These are phyloP conservation scores for Hypoxylon fragiforme DNA, from an alignment of 495 filamentous ascomycete genomes.

Conservation along the genomic window DNA sequence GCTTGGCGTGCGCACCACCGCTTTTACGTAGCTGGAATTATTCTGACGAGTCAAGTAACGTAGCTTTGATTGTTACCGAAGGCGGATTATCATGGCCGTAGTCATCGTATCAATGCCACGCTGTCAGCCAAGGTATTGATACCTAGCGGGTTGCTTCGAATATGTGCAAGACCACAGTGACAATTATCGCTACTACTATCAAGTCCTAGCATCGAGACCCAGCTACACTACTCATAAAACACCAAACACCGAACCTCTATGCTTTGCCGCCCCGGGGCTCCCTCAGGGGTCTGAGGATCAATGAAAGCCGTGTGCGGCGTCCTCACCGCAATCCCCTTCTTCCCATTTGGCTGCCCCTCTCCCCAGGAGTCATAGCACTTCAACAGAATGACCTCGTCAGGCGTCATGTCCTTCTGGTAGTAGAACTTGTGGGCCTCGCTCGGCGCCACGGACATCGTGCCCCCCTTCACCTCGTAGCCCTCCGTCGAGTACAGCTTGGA, in stretches of 20 bases:
- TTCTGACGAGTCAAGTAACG: no score
- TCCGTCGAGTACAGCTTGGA: slow-evolving; percentile 32
- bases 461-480: slow-evolving; percentile 50
- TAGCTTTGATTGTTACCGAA: no score
- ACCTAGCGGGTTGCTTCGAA: no score
- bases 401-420: slow-evolving; percentile 80
- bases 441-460: slow-evolving; percentile 54
- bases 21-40: no score
- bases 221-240: slow-evolving; percentile 56
- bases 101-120: no score
- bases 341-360: slow-evolving; percentile 48
- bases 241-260: slow-evolving; percentile 87
- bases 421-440: slow-evolving; percentile 66
- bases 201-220: no score
- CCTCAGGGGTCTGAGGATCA: slow-evolving; percentile 67
- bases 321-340: slow-evolving; percentile 59
- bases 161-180: no score
- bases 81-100: no score
- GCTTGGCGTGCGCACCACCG: no score
- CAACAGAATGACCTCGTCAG: slow-evolving; percentile 74
- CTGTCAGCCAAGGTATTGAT: no score
- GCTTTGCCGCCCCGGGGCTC: slow-evolving; percentile 70
- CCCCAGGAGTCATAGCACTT: slow-evolving; percentile 80
- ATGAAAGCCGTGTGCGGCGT: slow-evolving; percentile 85
- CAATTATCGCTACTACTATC: no score